phyloP scores from a whole-genome alignment of 441 rosid species.

The Gossypium gossypioides region DNA sequence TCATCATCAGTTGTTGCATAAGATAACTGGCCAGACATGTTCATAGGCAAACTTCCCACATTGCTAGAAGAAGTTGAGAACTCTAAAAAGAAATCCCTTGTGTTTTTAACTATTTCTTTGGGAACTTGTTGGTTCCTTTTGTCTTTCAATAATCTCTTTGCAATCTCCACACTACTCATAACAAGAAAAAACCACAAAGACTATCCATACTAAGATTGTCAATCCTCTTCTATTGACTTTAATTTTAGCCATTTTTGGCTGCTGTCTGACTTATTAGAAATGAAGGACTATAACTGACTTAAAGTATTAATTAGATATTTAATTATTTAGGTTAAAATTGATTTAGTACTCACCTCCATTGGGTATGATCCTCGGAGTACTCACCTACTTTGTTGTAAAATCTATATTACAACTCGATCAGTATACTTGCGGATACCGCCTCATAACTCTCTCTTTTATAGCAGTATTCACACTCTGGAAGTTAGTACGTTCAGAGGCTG shows the following conservation, averaged over 20 bases:
- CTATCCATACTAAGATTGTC: constrained; percentile 13
- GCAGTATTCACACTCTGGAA: too few relatives aligned
- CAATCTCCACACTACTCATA: constrained; percentile 16
- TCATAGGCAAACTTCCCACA: constrained; percentile 39
- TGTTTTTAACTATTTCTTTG: constrained; percentile 3
- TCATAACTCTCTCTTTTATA: too few relatives aligned
- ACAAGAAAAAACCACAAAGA: constrained; percentile 27
- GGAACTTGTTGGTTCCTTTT: not conserved
- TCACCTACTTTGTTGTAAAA: too few relatives aligned
- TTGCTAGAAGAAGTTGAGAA: constrained; percentile 43
- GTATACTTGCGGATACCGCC: too few relatives aligned
- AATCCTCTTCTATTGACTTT: constrained; percentile 17
- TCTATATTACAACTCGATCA: too few relatives aligned
- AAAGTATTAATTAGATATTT: too few relatives aligned
- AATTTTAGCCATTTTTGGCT: constrained; percentile 20
- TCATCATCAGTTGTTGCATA: not conserved
- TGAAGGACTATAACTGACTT: too few relatives aligned
- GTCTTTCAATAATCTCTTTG: constrained; percentile 38
- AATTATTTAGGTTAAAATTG: too few relatives aligned
- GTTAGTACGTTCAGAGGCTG: too few relatives aligned
- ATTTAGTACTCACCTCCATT: too few relatives aligned
- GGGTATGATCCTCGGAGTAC: too few relatives aligned
- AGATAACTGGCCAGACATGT: constrained; percentile 56
- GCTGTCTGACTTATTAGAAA: not conserved
- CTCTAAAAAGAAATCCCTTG: constrained; percentile 18